These are phyloP conservation scores for Trichoderma endophyticum DNA, from an alignment of 2,329 filamentous ascomycete genomes.

Conservation along the genomic window DNA sequence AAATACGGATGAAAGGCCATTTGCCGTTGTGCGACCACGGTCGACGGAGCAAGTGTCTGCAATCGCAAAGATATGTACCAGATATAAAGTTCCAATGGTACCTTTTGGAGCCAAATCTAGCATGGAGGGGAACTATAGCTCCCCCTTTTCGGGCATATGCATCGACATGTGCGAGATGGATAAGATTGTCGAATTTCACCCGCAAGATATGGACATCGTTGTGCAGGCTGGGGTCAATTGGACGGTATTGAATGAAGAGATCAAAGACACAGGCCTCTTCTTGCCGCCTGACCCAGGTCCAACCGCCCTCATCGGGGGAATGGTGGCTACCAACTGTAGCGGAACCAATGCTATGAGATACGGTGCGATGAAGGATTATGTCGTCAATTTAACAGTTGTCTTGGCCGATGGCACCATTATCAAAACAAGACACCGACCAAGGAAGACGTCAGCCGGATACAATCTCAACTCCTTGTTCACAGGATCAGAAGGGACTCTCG, in stretches of 20 bases:
- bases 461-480: slow-evolving; percentile 68
- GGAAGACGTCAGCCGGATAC: slow-evolving; percentile 69
- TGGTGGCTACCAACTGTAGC: slow-evolving; percentile 66
- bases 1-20: slow-evolving; percentile 60
- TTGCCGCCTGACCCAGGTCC: slow-evolving; percentile 69
- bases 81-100: slow-evolving; percentile 66
- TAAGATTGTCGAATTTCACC: slow-evolving; percentile 59
- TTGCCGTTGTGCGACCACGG: slow-evolving; percentile 63
- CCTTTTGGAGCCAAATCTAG: slow-evolving; percentile 72
- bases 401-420: slow-evolving; percentile 64
- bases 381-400: slow-evolving; percentile 68
- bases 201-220: slow-evolving; percentile 68
- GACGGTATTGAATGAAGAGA: slow-evolving; percentile 63
- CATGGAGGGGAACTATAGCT: slow-evolving; percentile 68
- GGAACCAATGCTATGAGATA: slow-evolving; percentile 61
- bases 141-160: slow-evolving; percentile 64
- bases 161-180: slow-evolving; percentile 70
- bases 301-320: slow-evolving; percentile 54
- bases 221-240: slow-evolving; percentile 68
- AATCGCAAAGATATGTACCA: slow-evolving; percentile 61
- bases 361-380: slow-evolving; percentile 75
- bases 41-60: slow-evolving; percentile 62
- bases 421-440: slow-evolving; percentile 63
- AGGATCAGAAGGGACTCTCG: slow-evolving; percentile 68
- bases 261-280: slow-evolving; percentile 61